A percentile compares a stretch with the other conserved stretches of the same genome.
Evolutionary conservation across 306 rosid species (phyloP).

Genomic region (Echinosophora koreensis): DNA sequence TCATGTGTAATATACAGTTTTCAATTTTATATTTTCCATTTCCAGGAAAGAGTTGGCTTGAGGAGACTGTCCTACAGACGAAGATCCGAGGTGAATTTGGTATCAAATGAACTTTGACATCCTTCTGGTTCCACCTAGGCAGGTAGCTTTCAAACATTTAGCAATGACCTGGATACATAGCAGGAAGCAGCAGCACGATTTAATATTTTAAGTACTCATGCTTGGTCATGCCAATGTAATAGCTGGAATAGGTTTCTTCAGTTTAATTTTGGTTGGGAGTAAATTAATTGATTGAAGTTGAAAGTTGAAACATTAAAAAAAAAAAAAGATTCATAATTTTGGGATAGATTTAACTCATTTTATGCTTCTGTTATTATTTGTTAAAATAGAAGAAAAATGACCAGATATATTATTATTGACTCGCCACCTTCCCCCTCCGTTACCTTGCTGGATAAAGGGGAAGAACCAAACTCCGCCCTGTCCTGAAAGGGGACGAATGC

Average conservation of each 20-base stretch:
- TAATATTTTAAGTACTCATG: not conserved
- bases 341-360: no score
- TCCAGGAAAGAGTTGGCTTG: constrained; percentile 83
- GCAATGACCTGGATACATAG: not conserved
- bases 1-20: not conserved
- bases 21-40: constrained; percentile 1
- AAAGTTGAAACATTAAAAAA: not conserved
- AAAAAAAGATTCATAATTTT: not conserved
- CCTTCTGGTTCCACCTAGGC: not conserved
- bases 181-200: not conserved
- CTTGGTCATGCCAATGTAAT: not conserved
- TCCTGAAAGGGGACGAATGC: not conserved
- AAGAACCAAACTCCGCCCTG: no score
- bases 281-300: no score
- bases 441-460: no score
- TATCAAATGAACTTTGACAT: not conserved
- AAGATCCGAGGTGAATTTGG: constrained; percentile 35
- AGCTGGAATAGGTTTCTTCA: not conserved
- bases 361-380: no score
- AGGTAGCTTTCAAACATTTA: not conserved
- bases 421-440: no score
- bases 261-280: not conserved
- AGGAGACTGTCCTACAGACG: constrained; percentile 82
- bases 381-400: no score
- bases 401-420: no score